These are phyloP conservation scores for Mrakia blollopis DNA, from an alignment of 768 basidiomycete species.

Conservation along the genomic window DNA sequence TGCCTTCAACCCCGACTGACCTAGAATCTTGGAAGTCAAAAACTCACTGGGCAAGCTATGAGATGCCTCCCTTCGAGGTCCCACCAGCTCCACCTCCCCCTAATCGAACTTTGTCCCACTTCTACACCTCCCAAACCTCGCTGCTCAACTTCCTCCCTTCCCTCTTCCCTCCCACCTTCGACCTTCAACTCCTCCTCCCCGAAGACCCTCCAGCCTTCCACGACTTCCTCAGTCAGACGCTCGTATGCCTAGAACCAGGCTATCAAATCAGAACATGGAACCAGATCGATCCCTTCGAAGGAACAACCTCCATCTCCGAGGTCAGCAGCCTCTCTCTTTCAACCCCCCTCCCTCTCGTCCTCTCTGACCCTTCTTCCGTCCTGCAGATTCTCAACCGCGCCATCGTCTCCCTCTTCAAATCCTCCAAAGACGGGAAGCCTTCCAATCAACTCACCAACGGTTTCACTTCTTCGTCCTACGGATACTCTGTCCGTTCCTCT, in stretches of 20 bases:
- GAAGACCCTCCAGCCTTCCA: neutral
- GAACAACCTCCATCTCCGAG: neutral
- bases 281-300: neutral
- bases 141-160: neutral
- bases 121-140: neutral
- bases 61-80: neutral
- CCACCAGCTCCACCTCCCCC: neutral
- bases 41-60: neutral
- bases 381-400: slow-evolving; percentile 25
- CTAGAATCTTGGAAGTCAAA: neutral
- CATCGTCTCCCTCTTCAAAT: slow-evolving; percentile 15
- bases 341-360: too few species aligned
- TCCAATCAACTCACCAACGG: slow-evolving; percentile 31
- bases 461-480: slow-evolving; percentile 3
- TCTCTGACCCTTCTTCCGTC: neutral
- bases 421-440: neutral
- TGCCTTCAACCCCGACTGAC: neutral
- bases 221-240: neutral
- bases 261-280: neutral
- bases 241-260: neutral
- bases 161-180: neutral
- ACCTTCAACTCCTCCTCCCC: neutral
- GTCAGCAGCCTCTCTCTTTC: neutral
- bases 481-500: slow-evolving; percentile 5
- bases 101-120: neutral